These are phyloP conservation scores for Beauveria rudraprayagi DNA, from an alignment of 2,329 filamentous ascomycete genomes.

Conservation along the genomic window DNA sequence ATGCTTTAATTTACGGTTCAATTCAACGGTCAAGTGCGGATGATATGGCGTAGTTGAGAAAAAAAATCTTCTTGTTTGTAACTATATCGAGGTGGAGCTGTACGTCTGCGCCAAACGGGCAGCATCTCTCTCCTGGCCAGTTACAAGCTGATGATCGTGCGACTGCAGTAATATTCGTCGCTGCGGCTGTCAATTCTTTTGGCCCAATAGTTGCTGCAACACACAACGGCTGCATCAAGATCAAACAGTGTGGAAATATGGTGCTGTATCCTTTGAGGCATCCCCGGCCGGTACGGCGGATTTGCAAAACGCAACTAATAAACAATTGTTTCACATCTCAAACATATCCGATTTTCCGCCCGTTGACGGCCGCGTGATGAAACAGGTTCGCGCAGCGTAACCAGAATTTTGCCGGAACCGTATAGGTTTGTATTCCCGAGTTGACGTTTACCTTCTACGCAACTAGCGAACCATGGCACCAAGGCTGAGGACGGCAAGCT, in stretches of 20 bases:
- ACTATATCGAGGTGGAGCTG: too few relatives aligned
- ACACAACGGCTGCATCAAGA: background rate
- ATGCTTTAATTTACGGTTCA: too few relatives aligned
- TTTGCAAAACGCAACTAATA: background rate
- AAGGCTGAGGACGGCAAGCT: background rate
- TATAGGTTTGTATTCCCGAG: too few relatives aligned
- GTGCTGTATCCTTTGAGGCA: background rate
- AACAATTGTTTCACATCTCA: conserved; percentile 4
- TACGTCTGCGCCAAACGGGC: too few relatives aligned
- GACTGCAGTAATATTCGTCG: too few relatives aligned
- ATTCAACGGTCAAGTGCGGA: background rate
- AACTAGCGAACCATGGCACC: background rate
- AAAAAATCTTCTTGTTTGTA: background rate
- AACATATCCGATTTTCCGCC: background rate
- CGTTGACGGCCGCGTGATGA: background rate
- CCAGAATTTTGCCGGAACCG: too few relatives aligned
- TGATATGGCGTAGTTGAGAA: too few relatives aligned
- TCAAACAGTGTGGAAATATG: background rate
- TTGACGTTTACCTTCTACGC: too few relatives aligned
- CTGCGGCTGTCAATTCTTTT: too few relatives aligned
- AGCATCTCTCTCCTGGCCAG: too few relatives aligned
- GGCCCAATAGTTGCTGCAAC: background rate
- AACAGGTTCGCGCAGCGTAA: background rate
- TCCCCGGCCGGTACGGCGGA: background rate
- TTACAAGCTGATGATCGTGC: too few relatives aligned